Evolutionary conservation across 108 stramenopile species (phyloP).

Genomic region (Cyclotella choctawhatcheeana): DNA sequence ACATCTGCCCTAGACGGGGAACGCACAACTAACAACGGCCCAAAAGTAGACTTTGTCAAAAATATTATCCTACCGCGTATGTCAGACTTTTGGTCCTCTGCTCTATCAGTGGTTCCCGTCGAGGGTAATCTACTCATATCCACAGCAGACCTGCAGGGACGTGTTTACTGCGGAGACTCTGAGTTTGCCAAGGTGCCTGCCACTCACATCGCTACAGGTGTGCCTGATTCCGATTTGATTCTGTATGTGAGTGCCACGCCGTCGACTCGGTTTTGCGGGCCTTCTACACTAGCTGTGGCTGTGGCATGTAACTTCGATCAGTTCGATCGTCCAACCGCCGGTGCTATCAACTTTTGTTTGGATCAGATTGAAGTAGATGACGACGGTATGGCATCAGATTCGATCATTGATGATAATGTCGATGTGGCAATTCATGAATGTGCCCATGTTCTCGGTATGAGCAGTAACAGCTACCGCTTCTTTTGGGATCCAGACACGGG

Average conservation of each 20-base stretch:
- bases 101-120: constrained; percentile 40
- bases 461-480: constrained; percentile 42
- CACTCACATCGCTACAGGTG: constrained; percentile 25
- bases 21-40: constrained; percentile 10
- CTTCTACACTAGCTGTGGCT: constrained; percentile 41
- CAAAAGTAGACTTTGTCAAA: constrained; percentile 39
- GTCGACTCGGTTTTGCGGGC: constrained; percentile 26
- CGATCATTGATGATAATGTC: constrained; percentile 32
- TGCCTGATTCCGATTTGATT: constrained; percentile 39
- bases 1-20: constrained; percentile 44
- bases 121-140: constrained; percentile 25
- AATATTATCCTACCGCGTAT: constrained; percentile 41
- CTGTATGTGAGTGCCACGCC: constrained; percentile 46
- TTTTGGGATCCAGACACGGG: constrained; percentile 49
- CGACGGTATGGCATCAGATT: constrained; percentile 35
- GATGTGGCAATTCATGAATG: no score
- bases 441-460: constrained; percentile 57
- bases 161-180: constrained; percentile 32
- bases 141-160: constrained; percentile 22
- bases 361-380: constrained; percentile 40
- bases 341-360: constrained; percentile 45
- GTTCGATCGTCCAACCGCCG: constrained; percentile 42
- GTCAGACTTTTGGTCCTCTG: constrained; percentile 38
- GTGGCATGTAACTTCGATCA: constrained; percentile 49
- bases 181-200: constrained; percentile 7